These are phyloP conservation scores for Pichia paraexigua DNA, from an alignment of 805 yeast species.

Conservation along the genomic window DNA sequence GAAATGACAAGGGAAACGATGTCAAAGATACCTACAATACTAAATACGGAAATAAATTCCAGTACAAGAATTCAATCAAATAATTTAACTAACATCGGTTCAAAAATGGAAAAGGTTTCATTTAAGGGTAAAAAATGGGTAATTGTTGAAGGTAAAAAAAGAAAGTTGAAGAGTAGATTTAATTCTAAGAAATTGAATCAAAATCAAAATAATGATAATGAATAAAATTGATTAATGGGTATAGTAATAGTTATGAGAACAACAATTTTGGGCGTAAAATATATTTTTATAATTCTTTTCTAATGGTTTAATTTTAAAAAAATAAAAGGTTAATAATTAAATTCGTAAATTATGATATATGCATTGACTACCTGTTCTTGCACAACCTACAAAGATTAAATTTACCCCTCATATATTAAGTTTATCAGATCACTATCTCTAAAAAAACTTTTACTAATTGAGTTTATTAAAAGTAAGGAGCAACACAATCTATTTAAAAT, in stretches of 20 bases:
- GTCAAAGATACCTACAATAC: not conserved
- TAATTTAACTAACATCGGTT: not conserved
- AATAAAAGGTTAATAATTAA: not conserved
- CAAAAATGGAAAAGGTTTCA: not conserved
- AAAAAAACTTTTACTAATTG: too few relatives aligned
- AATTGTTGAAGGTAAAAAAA: slow-evolving; percentile 12
- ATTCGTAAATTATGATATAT: too few relatives aligned
- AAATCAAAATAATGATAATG: not conserved
- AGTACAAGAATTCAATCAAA: not conserved
- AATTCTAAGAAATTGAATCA: not conserved
- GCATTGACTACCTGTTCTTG: too few relatives aligned
- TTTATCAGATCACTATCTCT: too few relatives aligned
- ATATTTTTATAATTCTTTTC: not conserved
- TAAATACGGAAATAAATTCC: not conserved
- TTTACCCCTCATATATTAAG: too few relatives aligned
- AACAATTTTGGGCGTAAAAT: not conserved
- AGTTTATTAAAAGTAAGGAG: too few relatives aligned
- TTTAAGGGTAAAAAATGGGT: slow-evolving; percentile 7
- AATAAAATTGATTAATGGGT: not conserved
- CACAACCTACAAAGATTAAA: too few relatives aligned
- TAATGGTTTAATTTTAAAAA: not conserved
- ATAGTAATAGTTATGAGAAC: not conserved
- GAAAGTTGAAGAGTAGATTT: slow-evolving; percentile 12
- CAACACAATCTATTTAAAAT: too few relatives aligned
- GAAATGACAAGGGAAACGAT: not conserved